Percentiles rank a stretch among this genome's conserved stretches.
Evolutionary conservation across 2,329 filamentous ascomycete genomes (phyloP).

Genomic region (Plectosphaerella sp.): DNA sequence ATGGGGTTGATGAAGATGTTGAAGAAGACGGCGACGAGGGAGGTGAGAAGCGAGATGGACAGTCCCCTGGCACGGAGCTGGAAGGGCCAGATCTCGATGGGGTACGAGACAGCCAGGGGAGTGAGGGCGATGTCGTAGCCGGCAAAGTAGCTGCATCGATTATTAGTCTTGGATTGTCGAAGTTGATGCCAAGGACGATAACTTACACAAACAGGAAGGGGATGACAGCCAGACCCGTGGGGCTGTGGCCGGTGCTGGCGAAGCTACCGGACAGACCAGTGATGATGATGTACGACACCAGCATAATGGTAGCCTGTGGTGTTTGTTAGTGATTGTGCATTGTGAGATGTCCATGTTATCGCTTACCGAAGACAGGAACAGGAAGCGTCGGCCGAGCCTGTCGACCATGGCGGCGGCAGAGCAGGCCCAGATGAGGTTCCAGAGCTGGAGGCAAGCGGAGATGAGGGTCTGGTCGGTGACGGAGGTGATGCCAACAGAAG

Average conservation of each 20-base stretch:
- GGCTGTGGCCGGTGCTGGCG: constrained; percentile 11
- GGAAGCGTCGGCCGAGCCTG: constrained; percentile 1
- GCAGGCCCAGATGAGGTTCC: constrained; percentile 10
- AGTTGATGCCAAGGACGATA: not conserved
- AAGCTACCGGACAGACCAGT: constrained; percentile 11
- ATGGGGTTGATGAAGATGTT: constrained; percentile 40
- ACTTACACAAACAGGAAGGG: constrained; percentile 28
- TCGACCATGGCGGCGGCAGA: constrained; percentile 8
- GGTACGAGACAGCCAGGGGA: constrained; percentile 23
- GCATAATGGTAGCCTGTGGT: constrained; percentile 5
- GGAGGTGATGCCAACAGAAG: constrained; percentile 22
- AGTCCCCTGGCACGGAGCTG: constrained; percentile 10
- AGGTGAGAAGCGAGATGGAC: not conserved
- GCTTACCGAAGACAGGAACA: constrained; percentile 4
- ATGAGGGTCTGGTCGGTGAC: constrained; percentile 31
- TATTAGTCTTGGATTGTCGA: not conserved
- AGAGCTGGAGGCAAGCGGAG: constrained; percentile 9
- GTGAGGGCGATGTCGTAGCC: constrained; percentile 31
- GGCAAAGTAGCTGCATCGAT: constrained; percentile 21
- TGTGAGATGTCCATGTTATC: not conserved
- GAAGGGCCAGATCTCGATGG: constrained; percentile 20
- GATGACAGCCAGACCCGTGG: constrained; percentile 22
- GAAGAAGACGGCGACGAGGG: constrained; percentile 27
- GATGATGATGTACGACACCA: constrained; percentile 7
- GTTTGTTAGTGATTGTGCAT: not conserved